Evolutionary conservation across 495 filamentous ascomycete genomes (phyloP).

Genomic region (Penicillium soppii): DNA sequence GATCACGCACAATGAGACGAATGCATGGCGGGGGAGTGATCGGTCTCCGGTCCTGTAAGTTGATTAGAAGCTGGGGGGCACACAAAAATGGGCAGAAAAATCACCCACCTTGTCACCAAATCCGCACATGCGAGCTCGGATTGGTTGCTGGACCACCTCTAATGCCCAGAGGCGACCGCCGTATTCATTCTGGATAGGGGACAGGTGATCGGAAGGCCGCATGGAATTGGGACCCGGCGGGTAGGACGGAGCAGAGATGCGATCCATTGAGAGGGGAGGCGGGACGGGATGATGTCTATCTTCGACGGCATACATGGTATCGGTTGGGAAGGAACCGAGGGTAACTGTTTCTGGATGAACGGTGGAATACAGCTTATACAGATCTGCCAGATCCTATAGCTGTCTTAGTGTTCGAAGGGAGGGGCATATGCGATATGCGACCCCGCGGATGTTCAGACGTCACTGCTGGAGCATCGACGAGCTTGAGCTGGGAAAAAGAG

Average conservation of each 20-base stretch:
- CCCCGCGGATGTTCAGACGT: slow-evolving; percentile 30
- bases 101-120: slow-evolving; percentile 90
- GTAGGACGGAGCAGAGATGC: slow-evolving; percentile 45
- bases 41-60: slow-evolving; percentile 78
- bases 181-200: slow-evolving; percentile 37
- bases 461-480: slow-evolving; percentile 36
- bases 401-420: slow-evolving; percentile 6
- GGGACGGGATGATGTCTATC: slow-evolving; percentile 43
- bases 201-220: slow-evolving; percentile 35
- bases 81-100: neutral
- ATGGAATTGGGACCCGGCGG: slow-evolving; percentile 35
- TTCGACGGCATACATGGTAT: slow-evolving; percentile 47
- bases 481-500: slow-evolving; percentile 8
- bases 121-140: slow-evolving; percentile 96
- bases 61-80: neutral
- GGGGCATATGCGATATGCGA: slow-evolving; percentile 26
- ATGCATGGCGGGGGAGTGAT: slow-evolving; percentile 97
- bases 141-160: slow-evolving; percentile 85
- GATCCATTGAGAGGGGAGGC: slow-evolving; percentile 49
- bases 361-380: slow-evolving; percentile 6
- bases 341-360: slow-evolving; percentile 9
- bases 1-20: slow-evolving; percentile 77
- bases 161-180: slow-evolving; percentile 63
- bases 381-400: slow-evolving; percentile 15
- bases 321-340: slow-evolving; percentile 27